Evolutionary conservation across 2,329 filamentous ascomycete genomes (phyloP).

Genomic region (Pseudogymnoascus sp.): DNA sequence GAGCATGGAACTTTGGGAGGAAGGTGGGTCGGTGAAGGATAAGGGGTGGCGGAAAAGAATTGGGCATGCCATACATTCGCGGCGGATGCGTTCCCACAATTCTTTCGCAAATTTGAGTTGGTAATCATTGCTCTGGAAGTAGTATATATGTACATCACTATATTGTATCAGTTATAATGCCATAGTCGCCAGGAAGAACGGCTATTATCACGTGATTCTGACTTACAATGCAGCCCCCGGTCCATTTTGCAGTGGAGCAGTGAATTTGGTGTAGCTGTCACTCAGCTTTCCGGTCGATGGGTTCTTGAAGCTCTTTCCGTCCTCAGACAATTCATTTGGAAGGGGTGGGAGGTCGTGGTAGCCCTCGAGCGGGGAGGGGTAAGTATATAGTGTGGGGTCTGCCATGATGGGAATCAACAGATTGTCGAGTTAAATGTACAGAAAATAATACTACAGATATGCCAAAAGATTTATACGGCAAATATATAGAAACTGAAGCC

Average conservation of each 20-base stretch:
- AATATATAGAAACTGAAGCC: background rate
- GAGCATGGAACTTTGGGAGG: background rate
- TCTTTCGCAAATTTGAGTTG: constrained; percentile 61
- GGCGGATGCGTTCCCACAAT: constrained; percentile 68
- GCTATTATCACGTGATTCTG: constrained; percentile 1
- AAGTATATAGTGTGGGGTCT: constrained; percentile 37
- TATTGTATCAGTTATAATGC: background rate
- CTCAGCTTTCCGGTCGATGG: constrained; percentile 52
- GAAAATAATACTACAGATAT: background rate
- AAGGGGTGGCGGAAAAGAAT: background rate
- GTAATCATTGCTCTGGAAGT: constrained; percentile 53
- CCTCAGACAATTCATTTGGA: constrained; percentile 40
- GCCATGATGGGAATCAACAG: constrained; percentile 25
- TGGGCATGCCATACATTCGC: constrained; percentile 54
- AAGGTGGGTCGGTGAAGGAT: background rate
- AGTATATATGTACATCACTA: constrained; percentile 79
- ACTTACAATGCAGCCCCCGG: constrained; percentile 62
- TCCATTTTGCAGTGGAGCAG: constrained; percentile 57
- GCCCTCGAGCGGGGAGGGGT: constrained; percentile 48
- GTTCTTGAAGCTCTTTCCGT: constrained; percentile 73
- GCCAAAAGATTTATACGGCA: background rate
- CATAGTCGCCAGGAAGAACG: background rate
- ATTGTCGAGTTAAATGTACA: background rate
- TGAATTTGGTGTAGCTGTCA: constrained; percentile 61
- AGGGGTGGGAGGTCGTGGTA: constrained; percentile 49